Evolutionary conservation across 202 grass and related monocot species (phyloP).

Genomic region (Setaria italica): DNA sequence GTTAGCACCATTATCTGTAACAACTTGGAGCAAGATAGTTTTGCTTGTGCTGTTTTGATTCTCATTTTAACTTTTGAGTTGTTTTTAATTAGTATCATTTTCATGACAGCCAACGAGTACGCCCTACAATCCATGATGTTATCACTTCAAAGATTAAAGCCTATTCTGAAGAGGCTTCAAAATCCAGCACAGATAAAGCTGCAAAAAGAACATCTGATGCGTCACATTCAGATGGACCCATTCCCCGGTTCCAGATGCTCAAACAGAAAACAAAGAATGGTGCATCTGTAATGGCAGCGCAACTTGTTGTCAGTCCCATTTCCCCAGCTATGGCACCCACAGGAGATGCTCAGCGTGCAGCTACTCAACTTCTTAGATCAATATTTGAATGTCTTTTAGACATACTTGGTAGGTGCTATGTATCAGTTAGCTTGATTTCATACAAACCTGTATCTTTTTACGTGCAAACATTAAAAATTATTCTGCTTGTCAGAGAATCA

Average conservation of each 20-base stretch:
- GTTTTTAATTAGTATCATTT: constrained; percentile 44
- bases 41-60: constrained; percentile 17
- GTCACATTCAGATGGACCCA: constrained; percentile 55
- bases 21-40: constrained; percentile 23
- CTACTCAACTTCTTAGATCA: constrained; percentile 72
- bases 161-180: constrained; percentile 59
- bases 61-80: constrained; percentile 36
- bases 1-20: background rate
- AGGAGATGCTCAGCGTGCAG: constrained; percentile 74
- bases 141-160: constrained; percentile 87
- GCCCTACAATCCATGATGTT: constrained; percentile 87
- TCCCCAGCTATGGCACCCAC: constrained; percentile 80
- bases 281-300: constrained; percentile 55
- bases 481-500: constrained; percentile 77
- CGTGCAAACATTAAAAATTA: constrained; percentile 44
- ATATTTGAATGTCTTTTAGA: constrained; percentile 75
- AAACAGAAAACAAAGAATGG: constrained; percentile 78
- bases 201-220: constrained; percentile 52
- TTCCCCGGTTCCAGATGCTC: constrained; percentile 52
- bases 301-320: constrained; percentile 85
- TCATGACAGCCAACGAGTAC: constrained; percentile 78
- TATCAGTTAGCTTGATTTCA: constrained; percentile 42
- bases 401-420: constrained; percentile 80
- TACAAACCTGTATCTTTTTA: constrained; percentile 38
- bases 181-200: constrained; percentile 54